Evolutionary conservation across 2,329 filamentous ascomycete genomes (phyloP), one percentile per base, ranked within the genome.

Genomic region (Aspergillus phoenicis): DNA sequence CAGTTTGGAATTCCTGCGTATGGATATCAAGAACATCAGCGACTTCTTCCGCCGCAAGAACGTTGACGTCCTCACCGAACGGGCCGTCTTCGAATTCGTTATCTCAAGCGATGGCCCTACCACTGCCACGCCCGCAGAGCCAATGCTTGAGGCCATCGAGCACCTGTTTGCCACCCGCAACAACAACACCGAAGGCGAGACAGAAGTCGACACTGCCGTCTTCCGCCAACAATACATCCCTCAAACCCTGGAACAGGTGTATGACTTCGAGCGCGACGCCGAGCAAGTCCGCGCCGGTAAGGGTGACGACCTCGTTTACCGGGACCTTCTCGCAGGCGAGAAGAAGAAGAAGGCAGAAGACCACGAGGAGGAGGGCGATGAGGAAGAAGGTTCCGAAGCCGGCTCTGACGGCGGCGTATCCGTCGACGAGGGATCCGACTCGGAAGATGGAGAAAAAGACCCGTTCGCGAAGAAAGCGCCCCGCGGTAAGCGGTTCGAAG

Each of bases 181-280:
- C 0, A 77, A 80, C 11, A 63, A 78, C 7, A 81, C 77, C 1
- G 81, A 82, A 1, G 81, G 81, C 51, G 81, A 84, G 0, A 47
- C 80, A 57, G 81, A 87, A 17, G 87, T 94, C 8, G 91, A 97
- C 69, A 91, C 93, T 60, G 91, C 95, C 66, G 95, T 98, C 5
- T 99, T 97, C 81, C 86, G 94, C 70, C 90, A 97, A 71, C 92
- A 97, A 75, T 99, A 96, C 76, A 98, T 99, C 56, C 95, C 95
- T 0, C 93, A 97, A 76, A 98, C 91, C 0, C 83, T 99, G 47
- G 91, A 98, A 68, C 92, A 99, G 72, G 94, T 99, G 4, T 97
- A 97, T 76, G 93, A 99, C 73, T 88, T 97, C 54, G 95, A 98
- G 77, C 89, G 93, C 68, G 95, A 98, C 68, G 91, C 88, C 2